A percentile compares a stretch with the other conserved stretches of the same genome.
Conservation (phyloP, 805 yeast genomes). For the Clavispora phyllophila region DNA sequence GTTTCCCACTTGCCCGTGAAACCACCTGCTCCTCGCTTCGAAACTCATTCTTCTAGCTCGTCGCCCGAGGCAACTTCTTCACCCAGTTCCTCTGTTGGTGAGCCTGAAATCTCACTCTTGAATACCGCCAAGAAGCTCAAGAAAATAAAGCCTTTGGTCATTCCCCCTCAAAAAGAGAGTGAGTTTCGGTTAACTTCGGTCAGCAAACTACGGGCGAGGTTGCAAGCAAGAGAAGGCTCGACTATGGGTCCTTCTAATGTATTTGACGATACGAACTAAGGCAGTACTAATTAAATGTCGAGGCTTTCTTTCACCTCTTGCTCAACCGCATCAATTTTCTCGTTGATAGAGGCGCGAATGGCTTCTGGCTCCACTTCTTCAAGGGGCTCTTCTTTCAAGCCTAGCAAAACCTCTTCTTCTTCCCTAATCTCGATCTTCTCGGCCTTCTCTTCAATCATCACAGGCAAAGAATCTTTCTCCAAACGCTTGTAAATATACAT, state of each 20-base stretch:
- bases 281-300: background rate
- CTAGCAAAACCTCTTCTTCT: conserved; percentile 5
- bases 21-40: conserved; percentile 5
- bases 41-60: background rate
- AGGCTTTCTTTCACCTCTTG: background rate
- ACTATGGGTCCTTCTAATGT: background rate
- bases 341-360: conserved; percentile 17
- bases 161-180: conserved; percentile 27
- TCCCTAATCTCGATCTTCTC: background rate
- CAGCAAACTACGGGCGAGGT: conserved; percentile 23
- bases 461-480: conserved; percentile 1
- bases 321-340: conserved; percentile 20
- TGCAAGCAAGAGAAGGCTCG: background rate
- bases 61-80: conserved; percentile 1
- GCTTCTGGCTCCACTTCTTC: conserved; percentile 14
- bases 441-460: no score
- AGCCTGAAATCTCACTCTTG: conserved; percentile 11
- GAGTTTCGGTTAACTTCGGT: conserved; percentile 30
- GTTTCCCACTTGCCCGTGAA: background rate
- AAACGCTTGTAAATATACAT: conserved; percentile 27
- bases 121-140: conserved; percentile 30
- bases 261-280: background rate
- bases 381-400: conserved; percentile 4
- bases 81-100: background rate
- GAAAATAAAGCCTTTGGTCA: conserved; percentile 31